Conservation (phyloP, 352 stramenopile species). For the Phytophthora rubi region DNA sequence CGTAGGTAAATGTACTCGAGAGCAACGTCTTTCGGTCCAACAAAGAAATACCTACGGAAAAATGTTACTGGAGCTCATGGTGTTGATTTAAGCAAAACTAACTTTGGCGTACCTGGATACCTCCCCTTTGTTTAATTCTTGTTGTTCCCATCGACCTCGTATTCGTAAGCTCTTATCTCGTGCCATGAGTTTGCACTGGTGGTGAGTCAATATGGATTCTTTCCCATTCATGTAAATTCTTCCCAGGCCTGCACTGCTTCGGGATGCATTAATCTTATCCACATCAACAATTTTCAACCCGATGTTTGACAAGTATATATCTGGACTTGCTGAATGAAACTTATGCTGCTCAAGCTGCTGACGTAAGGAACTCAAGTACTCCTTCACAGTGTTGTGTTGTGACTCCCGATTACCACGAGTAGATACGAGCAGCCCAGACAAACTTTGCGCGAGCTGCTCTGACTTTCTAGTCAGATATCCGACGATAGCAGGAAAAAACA, state of each 20-base stretch:
- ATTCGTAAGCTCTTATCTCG: constrained; percentile 4
- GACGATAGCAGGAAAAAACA: constrained; percentile 23
- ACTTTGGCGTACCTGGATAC: constrained; percentile 14
- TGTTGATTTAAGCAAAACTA: not conserved
- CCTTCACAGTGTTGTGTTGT: constrained; percentile 5
- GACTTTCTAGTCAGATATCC: constrained; percentile 23
- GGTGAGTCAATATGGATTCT: constrained; percentile 18
- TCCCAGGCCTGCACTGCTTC: constrained; percentile 19
- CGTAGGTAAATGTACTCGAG: constrained; percentile 30
- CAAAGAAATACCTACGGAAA: constrained; percentile 25
- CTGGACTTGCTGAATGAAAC: constrained; percentile 1
- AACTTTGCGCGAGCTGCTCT: constrained; percentile 22
- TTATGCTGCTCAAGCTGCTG: constrained; percentile 13
- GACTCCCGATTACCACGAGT: not conserved
- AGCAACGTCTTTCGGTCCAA: constrained; percentile 20
- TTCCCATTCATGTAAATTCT: constrained; percentile 25
- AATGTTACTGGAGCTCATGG: not conserved
- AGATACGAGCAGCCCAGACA: constrained; percentile 4
- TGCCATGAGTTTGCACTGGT: constrained; percentile 28
- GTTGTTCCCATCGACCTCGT: constrained; percentile 18
- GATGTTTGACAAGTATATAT: constrained; percentile 11
- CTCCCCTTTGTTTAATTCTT: constrained; percentile 9
- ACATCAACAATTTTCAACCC: constrained; percentile 30
- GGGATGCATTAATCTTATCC: constrained; percentile 30
- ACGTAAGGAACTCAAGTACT: constrained; percentile 11